Evolutionary conservation across 345 rosid species (phyloP), one percentile per base, ranked within the genome.

Genomic region (Murraya paniculata): DNA sequence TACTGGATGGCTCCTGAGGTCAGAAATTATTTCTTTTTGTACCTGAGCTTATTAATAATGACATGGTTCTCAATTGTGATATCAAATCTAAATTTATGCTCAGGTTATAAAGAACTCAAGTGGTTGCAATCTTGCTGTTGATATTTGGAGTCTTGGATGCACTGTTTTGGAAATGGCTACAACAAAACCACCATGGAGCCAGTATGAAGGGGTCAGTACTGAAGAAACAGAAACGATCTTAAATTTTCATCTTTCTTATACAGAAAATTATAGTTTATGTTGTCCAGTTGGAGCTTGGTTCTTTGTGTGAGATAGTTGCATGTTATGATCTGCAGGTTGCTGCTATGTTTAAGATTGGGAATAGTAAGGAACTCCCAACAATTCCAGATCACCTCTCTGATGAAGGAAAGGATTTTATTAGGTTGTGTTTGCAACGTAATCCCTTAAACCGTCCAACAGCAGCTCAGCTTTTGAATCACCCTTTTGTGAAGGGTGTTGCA

Each of bases 1-100:
- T 90, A 89, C 80, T 92, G 97, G 97, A 86, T 92, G 94, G 97
- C 97, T 71, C 97, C 97, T 28, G 97, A 92, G 93, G 97, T 92
- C n/a, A 28, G 82, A 72, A 45, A 21, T 28, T 39, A 53, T 70
- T 77, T 25, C 55, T 68, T 57, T 39, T 22, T 81, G 24, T 28
- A 50, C 6, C 58, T 41, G n/a, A 38, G 68, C 55, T 68, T 65
- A 68, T 33, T 41, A 22, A 62, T 45, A 56, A 5, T 45, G n/a
- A 25, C 55, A 31, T 62, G 68, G 45, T 61, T 76, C 62, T 45
- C 33, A 48, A 25, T 58, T 14, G 3, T 31, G 9, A 2, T 30
- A 57, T 71, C 45, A 70, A 18, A 39, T 62, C 39, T 55, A 22
- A 64, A 71, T 73, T 48, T 55, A 55, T 76, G 33, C 68, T 35